Percentiles rank a stretch among this genome's conserved stretches.
Conservation (phyloP, 176 grass and related monocot species). For the Juncus inflexus region DNA sequence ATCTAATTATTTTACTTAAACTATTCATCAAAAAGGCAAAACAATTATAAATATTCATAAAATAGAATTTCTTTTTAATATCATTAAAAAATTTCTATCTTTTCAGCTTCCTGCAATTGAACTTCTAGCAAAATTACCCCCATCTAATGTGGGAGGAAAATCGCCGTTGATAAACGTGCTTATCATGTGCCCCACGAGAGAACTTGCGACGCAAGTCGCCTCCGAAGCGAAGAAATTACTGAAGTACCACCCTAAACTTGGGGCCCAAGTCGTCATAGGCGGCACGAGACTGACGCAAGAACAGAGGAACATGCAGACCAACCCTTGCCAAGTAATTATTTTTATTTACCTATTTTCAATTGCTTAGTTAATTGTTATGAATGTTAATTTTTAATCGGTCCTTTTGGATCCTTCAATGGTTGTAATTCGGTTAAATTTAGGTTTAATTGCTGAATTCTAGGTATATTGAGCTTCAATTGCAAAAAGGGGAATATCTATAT, state of each 20-base stretch:
- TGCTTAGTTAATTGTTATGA: too few species aligned
- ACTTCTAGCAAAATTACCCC: slow-evolving; percentile 57
- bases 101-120: slow-evolving; percentile 94
- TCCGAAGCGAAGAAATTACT: slow-evolving; percentile 83
- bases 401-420: too few species aligned
- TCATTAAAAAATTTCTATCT: slow-evolving; percentile 26
- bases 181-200: slow-evolving; percentile 74
- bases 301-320: slow-evolving; percentile 69
- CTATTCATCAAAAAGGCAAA: too few species aligned
- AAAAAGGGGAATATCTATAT: too few species aligned
- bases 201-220: slow-evolving; percentile 86
- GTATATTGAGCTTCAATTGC: too few species aligned
- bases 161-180: slow-evolving; percentile 82
- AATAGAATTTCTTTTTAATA: too few species aligned
- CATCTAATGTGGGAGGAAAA: slow-evolving; percentile 32
- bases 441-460: too few species aligned
- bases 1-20: neutral
- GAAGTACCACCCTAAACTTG: slow-evolving; percentile 68
- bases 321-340: slow-evolving; percentile 87
- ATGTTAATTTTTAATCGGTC: too few species aligned
- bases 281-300: slow-evolving; percentile 68
- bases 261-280: slow-evolving; percentile 88
- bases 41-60: too few species aligned
- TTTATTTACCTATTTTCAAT: too few species aligned
- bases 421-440: too few species aligned